Base-by-base conservation (phyloP, 257 asterid species). In the Solanum lycopersicoides region DNA sequence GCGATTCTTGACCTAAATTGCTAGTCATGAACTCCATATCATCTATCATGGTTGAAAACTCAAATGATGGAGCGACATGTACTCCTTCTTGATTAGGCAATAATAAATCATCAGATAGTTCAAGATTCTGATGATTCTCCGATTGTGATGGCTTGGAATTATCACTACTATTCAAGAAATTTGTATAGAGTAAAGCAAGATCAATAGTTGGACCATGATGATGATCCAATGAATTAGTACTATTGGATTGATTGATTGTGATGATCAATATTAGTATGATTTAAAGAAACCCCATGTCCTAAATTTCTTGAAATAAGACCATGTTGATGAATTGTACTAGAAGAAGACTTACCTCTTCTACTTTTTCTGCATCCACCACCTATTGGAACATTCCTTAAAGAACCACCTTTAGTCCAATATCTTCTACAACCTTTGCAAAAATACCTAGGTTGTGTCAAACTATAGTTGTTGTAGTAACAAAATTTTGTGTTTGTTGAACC, bases 381-480 rank as follows among this genome's bases (percentile, higher is more conserved):
- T 2, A 94, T 72, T 2, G 98, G 98, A 4, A 95, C 95, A 87
- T 94, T 94, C 41, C 98, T 91, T 18, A 95, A 96, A 32, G 98
- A 95, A 21, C 98, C 98, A 1, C 97, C 98, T 90, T 91, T 93
- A 8, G 98, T 95, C 98, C 98, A 95, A 83, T 95, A 95, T 87
- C 98, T 91, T 69, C 98, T 82, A 69, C 98, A 95, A 44, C 92
- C 95, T 87, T 95, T 95, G 90, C 98, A 95, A 30, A 94, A 95
- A 89, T 93, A 95, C 82, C 98, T 88, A 2, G 98, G 98, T 23
- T 95, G 98, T 16, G 96, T 94, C 86, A 93, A 89, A 92, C 98
- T 94, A 88, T 95, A 95, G 87, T 95, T 95, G 93, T 95, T 94
- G 94, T 95, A 95, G 85, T 95, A 94, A 89, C 98, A 95, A 86